Conservation (phyloP, 2,329 filamentous ascomycete species). For the Immersiporthe knoxdaviesiana region DNA sequence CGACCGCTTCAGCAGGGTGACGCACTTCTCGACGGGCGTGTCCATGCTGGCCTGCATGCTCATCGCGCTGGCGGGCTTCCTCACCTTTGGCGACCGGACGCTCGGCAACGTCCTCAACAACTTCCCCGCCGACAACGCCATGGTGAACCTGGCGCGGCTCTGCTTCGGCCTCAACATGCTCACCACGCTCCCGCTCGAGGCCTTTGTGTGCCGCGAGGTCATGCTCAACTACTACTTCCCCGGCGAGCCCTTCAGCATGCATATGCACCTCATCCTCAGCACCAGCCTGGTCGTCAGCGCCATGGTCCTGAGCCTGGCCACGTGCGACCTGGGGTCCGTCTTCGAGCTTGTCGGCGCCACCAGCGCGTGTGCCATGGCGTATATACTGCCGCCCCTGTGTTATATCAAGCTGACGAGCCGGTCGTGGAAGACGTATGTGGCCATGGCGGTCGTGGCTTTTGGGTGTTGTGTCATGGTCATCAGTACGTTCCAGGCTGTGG, state of each 20-base stretch:
- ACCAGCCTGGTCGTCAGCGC: constrained; percentile 79
- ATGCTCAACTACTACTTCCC: constrained; percentile 84
- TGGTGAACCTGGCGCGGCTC: constrained; percentile 92
- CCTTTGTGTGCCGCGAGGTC: constrained; percentile 95
- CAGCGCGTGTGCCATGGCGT: constrained; percentile 89
- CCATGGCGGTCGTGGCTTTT: constrained; percentile 36
- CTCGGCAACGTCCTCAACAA: constrained; percentile 98
- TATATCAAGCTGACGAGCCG: constrained; percentile 89
- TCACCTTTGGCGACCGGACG: constrained; percentile 90
- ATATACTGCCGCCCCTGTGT: constrained; percentile 92
- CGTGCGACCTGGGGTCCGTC: constrained; percentile 90
- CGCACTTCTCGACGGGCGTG: constrained; percentile 88
- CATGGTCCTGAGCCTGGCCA: constrained; percentile 77
- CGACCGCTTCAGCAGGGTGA: constrained; percentile 90
- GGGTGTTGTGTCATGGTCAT: constrained; percentile 38
- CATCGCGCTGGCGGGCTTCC: constrained; percentile 87
- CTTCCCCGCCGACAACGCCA: constrained; percentile 84
- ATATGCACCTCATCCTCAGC: constrained; percentile 84
- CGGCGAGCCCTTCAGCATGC: constrained; percentile 75
- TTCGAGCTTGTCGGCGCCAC: constrained; percentile 97
- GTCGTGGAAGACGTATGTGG: constrained; percentile 39
- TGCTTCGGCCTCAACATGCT: constrained; percentile 99
- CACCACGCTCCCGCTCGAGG: constrained; percentile 92
- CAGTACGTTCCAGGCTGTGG: constrained; percentile 37
- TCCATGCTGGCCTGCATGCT: constrained; percentile 90